Conservation (phyloP, 1,284 basidiomycete genomes). For the Athelia psychrophila region DNA sequence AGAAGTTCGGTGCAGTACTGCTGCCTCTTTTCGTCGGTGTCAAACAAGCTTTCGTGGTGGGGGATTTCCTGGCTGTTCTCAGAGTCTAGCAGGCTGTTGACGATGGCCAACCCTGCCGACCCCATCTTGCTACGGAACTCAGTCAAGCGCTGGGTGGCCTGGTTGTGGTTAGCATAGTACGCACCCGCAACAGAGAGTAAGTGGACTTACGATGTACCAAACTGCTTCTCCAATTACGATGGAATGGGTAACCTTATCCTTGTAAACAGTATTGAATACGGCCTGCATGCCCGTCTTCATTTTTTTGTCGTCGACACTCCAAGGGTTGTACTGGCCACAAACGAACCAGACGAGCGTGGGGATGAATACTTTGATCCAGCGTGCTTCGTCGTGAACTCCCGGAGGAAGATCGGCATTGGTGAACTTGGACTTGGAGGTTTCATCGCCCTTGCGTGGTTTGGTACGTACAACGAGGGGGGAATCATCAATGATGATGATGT, state of each 20-base stretch:
- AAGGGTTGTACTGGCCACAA: neutral
- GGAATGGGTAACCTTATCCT: neutral
- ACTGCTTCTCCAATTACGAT: neutral
- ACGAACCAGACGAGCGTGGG: neutral
- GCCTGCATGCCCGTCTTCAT: neutral
- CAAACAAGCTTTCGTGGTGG: neutral
- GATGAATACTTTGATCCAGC: neutral
- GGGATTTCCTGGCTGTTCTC: neutral
- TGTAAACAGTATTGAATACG: neutral
- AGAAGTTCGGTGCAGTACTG: neutral
- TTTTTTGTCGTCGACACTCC: neutral
- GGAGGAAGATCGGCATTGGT: neutral
- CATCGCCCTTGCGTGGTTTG: neutral
- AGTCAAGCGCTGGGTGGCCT: neutral
- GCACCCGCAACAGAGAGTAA: no score
- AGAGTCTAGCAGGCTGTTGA: neutral
- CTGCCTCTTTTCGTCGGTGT: neutral
- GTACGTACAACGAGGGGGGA: neutral
- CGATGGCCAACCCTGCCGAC: neutral
- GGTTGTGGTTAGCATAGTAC: no score
- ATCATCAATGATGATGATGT: neutral
- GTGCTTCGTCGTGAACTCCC: neutral
- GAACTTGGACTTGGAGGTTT: neutral
- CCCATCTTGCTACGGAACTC: neutral
- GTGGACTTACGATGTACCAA: neutral